Percentiles rank a stretch among this genome's conserved stretches.
phyloP scores from a whole-genome alignment of 2,329 filamentous ascomycete species.

The Herpotrichia juniperi region DNA sequence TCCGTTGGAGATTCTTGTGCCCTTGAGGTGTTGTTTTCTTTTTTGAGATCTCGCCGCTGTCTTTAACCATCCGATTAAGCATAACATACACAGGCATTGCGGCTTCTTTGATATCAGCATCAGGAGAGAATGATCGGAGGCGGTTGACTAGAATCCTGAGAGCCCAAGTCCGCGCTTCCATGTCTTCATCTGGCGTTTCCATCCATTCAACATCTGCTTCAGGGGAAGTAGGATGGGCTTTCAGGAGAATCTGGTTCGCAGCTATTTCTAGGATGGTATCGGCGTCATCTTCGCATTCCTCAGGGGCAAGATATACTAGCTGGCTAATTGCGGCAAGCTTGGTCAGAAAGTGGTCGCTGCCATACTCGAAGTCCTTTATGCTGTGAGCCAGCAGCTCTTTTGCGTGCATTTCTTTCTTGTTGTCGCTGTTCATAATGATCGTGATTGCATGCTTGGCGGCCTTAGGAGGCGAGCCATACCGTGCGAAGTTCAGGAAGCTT shows the following conservation, averaged over 20 bases:
- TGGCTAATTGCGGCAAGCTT: conserved; percentile 75
- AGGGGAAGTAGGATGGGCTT: conserved; percentile 63
- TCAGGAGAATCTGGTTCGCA: conserved; percentile 74
- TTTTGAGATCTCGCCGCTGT: conserved; percentile 81
- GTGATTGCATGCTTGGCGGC: conserved; percentile 94
- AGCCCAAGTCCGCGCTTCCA: conserved; percentile 81
- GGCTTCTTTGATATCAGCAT: conserved; percentile 54
- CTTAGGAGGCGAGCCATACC: conserved; percentile 79
- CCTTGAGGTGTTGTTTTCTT: conserved; percentile 72
- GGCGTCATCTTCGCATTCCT: conserved; percentile 71
- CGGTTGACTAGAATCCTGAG: conserved; percentile 87
- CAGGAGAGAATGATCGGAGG: conserved; percentile 64
- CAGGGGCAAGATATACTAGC: conserved; percentile 75
- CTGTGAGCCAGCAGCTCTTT: conserved; percentile 81
- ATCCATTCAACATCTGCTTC: conserved; percentile 60
- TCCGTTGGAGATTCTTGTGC: conserved; percentile 80
- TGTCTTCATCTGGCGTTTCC: conserved; percentile 76
- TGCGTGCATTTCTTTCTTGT: conserved; percentile 82
- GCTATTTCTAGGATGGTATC: conserved; percentile 81
- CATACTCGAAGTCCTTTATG: conserved; percentile 76
- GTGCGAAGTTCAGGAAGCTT: conserved; percentile 80
- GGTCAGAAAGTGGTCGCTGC: conserved; percentile 73
- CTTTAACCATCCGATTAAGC: conserved; percentile 75
- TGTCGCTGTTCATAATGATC: conserved; percentile 78
- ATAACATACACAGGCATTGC: conserved; percentile 77